Evolutionary conservation across 2,329 filamentous ascomycete species (phyloP), one percentile per base, ranked within the genome.

Genomic region (Orbilia brochopaga): DNA sequence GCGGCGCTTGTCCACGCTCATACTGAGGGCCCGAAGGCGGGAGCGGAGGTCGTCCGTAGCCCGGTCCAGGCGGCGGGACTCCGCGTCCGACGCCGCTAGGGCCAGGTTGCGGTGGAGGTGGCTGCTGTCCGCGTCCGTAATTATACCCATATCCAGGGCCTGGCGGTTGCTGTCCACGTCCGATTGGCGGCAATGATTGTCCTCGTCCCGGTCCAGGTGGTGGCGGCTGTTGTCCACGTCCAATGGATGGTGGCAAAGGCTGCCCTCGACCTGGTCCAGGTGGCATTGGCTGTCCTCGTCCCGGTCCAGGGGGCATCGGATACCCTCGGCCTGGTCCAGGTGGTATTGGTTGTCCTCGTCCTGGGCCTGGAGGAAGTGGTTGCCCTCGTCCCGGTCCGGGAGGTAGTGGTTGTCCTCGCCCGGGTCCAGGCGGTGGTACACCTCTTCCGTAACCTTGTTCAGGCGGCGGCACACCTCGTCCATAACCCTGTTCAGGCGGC

Each of bases 391-490:
- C 64, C 37, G 40, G 42, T 17, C 37, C 37, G 37, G 37, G 37
- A 42, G 37, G 37, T 8, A 46, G 46, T 17, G 50, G 52, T 11
- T 50, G 27, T 32, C 27, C 27, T 4, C 27, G 27, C 8, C 27
- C 27, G 4, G 27, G 27, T 32, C 27, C n/a, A n/a, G n/a, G n/a
- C n/a, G n/a, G 58, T 17, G 50, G 61, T 46, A 40, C 30, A 42
- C 63, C 63, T 56, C 56, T 55, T 13, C 56, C 56, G 51, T 69
- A 69, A 8, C 56, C 56, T 17, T 55, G 55, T 46, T 42, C 55
- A 30, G 54, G 54, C n/a, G n/a, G n/a, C n/a, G n/a, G n/a, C n/a
- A 27, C 57, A 13, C 57, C 57, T 1, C 30, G 30, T 15, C 57
- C 57, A 8, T 51, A 60, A 35, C 55, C 56, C 7, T 56, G 63